Evolutionary conservation across 441 rosid species (phyloP), one percentile per base, ranked within the genome.

Genomic region (Syzygium syzygioides): DNA sequence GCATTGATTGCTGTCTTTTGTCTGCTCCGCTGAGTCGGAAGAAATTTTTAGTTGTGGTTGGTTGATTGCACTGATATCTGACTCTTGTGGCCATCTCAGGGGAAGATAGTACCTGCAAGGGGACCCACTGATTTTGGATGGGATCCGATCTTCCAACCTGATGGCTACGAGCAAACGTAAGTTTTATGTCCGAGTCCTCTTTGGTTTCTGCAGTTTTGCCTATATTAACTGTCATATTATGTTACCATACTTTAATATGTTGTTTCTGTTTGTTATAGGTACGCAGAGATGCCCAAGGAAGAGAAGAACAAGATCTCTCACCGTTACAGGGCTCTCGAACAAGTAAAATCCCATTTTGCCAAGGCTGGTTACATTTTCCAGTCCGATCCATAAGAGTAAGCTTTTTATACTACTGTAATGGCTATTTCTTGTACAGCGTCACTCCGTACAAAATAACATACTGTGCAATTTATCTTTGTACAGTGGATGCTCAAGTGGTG

Each of bases 91-190:
- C 86, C 90, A 28, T 86, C 84, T 80, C 89, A 98, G 99, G 99
- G 99, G 52, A 96, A 92, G 92, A 96, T 98, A 91, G 98, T 98
- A 90, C 91, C 94, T 86, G 93, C 99, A 41, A 94, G 96, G 91
- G 99, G 99, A 88, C 97, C 98, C 23, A 93, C 90, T 79, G 98
- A 96, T 91, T 98, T 98, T 88, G 99, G 99, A 88, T 98, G 99
- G 99, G 99, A 96, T 93, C 98, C 99, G 54, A 91, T 98, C 90
- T 98, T 98, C 91, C 95, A 97, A 91, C 99, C 99, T 8, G 98
- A 97, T 88, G 98, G 96, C 89, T 95, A 96, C 88, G 95, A 95
- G 54, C 95, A 92, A 90, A 98, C 99, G 98, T 96, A 93, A 79
- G 91, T 86, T 41, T 76, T 41, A 76, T 76, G 52, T 23, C 52